Evolutionary conservation across 805 yeast species (phyloP), one percentile per base, ranked within the genome.

Genomic region (Kregervanrija fluxuum): DNA sequence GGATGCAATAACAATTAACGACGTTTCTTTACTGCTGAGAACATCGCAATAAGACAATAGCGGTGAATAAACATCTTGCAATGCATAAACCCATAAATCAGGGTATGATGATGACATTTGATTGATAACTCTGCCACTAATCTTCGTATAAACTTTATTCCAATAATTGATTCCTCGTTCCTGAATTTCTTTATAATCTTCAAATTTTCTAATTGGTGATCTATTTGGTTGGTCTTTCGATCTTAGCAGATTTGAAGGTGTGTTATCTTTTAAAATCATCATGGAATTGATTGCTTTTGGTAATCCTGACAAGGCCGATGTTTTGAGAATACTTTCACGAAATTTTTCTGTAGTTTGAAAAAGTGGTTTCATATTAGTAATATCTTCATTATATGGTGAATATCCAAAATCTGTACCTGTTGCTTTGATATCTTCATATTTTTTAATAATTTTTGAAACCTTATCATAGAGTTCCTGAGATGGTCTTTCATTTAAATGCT

Each of bases 281-380:
- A 90, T 64, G 1, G 95, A 75, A 60, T 89, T 90, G 60, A 90
- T 90, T 1, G 89, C 77, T 53, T 81, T 82, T 1, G 97, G 97
- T 11, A 89, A 69, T 0, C 97, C 97, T 12, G 80, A 77, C 38
- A 90, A 65, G 0, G 95, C 95, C 0, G 84, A 74, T 3, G 87
- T 71, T 57, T 89, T 90, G 55, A 90, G 65, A 3, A 90, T 65
- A 8, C 89, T 80, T 55, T 90, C 97, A 48, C 95, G 69, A 43
- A 84, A 67, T 52, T 82, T 76, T 35, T 69, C 68, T 0, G 90
- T 54, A 1, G 47, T 42, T 39, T 31, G 11, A 31, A 35, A 41
- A 11, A 49, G 30, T 9, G 14, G 16, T 3, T 42, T 14, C 1
- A 30, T 13, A 1, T 15, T 11, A 4, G 40, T 22, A 12, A 37